Evolutionary conservation across 257 asterid species (phyloP), one percentile per base, ranked within the genome.

Genomic region (Ocimum tenuiflorum): DNA sequence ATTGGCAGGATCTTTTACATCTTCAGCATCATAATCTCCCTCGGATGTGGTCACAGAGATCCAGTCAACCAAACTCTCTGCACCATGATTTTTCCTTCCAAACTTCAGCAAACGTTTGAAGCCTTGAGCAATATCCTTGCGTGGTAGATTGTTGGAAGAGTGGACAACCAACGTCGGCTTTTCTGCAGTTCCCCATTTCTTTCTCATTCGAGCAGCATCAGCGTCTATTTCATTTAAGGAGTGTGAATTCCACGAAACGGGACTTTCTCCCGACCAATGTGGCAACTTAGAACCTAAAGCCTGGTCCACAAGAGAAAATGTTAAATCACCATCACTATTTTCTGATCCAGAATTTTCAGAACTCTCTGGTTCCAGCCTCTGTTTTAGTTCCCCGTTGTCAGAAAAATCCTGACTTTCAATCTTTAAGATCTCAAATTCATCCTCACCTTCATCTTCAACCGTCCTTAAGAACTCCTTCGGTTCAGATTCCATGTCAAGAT

Each of bases 1-100:
- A 69, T 80, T 77, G 75, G 91, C 70, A 70, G 80, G 82, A 79
- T 91, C 96, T 38, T 85, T 81, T 45, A 91, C 94, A 80, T 91
- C 97, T 78, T 91, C 96, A 7, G 86, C 70, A 69, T 91, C 97
- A 70, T 91, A 95, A 51, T 91, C 96, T 72, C 97, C 97, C 77
- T 91, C 97, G 56, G 97, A 91, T 68, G 97, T 91, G 65, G 97
- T 91, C 36, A 87, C 97, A 48, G 97, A 88, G 63, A 91, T 81
- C 97, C 96, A 91, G 71, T 91, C 97, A 70, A 77, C 96, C 80
- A 83, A 63, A 62, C 49, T 83, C 64, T 85, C 92, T 23, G 95
- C 73, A 39, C 91, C 95, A 75, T 85, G 91, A 56, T 53, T 81
- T 70, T 85, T 87, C 80, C 88, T 86, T 65, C 96, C 97, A 54